Percentiles rank a stretch among this genome's conserved stretches.
Conservation (phyloP, 495 filamentous ascomycete species). For the Choiromyces venosus region DNA sequence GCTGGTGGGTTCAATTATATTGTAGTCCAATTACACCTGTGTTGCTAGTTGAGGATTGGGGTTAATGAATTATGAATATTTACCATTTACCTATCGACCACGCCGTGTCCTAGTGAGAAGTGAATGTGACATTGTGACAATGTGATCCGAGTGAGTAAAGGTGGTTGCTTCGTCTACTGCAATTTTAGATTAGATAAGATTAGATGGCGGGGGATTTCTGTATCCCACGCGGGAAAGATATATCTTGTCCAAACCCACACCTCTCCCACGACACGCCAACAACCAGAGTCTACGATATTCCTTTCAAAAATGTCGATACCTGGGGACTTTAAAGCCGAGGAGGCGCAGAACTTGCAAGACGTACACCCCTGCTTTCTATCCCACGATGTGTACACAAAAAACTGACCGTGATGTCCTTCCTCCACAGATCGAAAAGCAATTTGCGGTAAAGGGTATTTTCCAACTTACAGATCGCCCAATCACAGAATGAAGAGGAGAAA, state of each 20-base stretch:
- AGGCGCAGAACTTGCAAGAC: constrained; percentile 73
- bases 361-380: constrained; percentile 46
- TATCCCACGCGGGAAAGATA: background rate
- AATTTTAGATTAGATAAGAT: constrained; percentile 27
- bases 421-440: constrained; percentile 93
- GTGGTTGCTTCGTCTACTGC: background rate
- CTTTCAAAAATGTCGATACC: constrained; percentile 48
- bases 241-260: background rate
- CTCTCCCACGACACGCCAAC: background rate
- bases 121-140: too few relatives aligned
- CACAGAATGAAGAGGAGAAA: constrained; percentile 97
- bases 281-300: background rate
- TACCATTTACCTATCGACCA: background rate
- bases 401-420: constrained; percentile 6
- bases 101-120: too few relatives aligned
- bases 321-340: constrained; percentile 57
- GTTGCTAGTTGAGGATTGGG: background rate
- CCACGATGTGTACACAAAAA: background rate
- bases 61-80: background rate
- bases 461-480: background rate
- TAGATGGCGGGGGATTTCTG: constrained; percentile 32
- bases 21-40: background rate
- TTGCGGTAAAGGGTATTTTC: constrained; percentile 85
- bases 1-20: background rate
- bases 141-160: background rate